Conservation (phyloP, 176 grass and related monocot species). For the Pharus latifolius region DNA sequence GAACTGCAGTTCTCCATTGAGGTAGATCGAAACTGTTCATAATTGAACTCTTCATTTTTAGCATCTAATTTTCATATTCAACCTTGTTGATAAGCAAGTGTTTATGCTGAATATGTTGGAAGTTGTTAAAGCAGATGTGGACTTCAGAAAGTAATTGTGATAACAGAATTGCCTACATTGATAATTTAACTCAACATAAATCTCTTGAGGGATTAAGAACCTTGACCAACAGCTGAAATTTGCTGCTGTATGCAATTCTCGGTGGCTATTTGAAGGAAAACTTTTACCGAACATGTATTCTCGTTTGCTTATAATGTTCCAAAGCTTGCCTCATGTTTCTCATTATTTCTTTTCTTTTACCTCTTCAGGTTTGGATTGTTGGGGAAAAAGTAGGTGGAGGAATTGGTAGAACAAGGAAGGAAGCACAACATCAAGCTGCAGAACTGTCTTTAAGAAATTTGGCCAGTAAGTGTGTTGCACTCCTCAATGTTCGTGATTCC, state of each 20-base stretch:
- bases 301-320: background rate
- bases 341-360: background rate
- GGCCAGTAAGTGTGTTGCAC: slow-evolving; percentile 45
- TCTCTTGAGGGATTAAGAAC: background rate
- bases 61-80: background rate
- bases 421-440: slow-evolving; percentile 68
- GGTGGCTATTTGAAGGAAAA: background rate
- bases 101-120: background rate
- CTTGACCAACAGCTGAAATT: background rate
- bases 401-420: slow-evolving; percentile 83
- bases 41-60: background rate
- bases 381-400: slow-evolving; percentile 89
- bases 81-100: background rate
- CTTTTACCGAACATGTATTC: background rate
- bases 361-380: slow-evolving; percentile 74
- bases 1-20: slow-evolving; percentile 76
- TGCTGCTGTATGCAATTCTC: slow-evolving; percentile 2
- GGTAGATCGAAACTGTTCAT: slow-evolving; percentile 32
- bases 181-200: background rate
- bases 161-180: background rate
- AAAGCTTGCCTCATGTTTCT: background rate
- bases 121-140: background rate
- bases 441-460: slow-evolving; percentile 75
- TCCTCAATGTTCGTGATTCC: background rate
- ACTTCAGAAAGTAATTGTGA: background rate